Base-by-base conservation (phyloP, 257 asterid species). In the Petrea volubilis region DNA sequence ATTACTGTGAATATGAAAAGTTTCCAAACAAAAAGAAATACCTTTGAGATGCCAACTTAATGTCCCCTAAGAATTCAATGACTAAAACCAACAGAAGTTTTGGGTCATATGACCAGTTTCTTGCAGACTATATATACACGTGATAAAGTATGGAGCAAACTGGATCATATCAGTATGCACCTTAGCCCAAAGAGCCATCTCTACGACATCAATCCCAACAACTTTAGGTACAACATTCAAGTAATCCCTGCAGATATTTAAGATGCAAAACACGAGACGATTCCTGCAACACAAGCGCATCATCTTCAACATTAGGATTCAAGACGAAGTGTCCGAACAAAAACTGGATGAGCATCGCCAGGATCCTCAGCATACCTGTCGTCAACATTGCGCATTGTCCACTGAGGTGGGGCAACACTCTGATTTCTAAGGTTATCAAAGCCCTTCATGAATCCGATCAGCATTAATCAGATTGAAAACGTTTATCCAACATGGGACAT, bases 181-280 rank as follows among this genome's bases (percentile, higher is more conserved):
- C 97, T 95, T 95, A 64, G 99, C 99, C 99, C 99, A 95, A 76
- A 95, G 96, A 85, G 99, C 98, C 99, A 95, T 88, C 92, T 95
- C 99, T 74, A 95, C 99, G 60, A 95, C 92, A 80, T 92, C 99
- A 71, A 95, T 81, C 66, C 99, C 99, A 29, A 92, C 95, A 70
- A 95, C 97, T 87, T 95, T 95, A 18, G 99, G 99, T 47, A 92
- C 84, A 68, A 85, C 92, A 36, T 87, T 97, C 85, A 90, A 74
- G 21, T 80, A 71, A 79, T 92, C 99, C 87, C 85, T 90, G 86
- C 99, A 88, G 43, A 86, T 82, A 85, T 85, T 95, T 71, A 95
- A 75, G 76, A 92, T 83, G 82, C 96, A 88, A 70, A 85, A 78
- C 74, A 91, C 72, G 70, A 91, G 87, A 61, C 97, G 96, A 28